A percentile compares a stretch with the other conserved stretches of the same genome.
These are phyloP conservation scores for Diaporthe caulivora DNA, from an alignment of 2,329 filamentous ascomycete genomes.

Conservation along the genomic window DNA sequence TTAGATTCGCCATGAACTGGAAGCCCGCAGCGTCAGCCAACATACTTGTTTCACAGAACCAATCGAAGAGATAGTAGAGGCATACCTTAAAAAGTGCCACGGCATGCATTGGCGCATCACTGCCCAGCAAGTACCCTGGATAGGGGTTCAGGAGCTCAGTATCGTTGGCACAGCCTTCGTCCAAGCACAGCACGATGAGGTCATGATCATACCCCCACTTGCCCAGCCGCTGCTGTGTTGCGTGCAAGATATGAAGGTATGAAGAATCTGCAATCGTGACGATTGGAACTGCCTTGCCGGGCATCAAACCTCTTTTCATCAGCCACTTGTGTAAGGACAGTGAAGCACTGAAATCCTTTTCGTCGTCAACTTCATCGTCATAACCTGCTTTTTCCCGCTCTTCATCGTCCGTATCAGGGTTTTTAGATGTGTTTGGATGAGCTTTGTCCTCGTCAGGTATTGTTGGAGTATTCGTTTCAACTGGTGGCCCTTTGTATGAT, in stretches of 20 bases:
- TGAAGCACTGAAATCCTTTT: not conserved
- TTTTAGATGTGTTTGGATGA: not conserved
- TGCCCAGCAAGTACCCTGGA: not conserved
- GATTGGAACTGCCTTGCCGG: not conserved
- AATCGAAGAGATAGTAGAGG: not conserved
- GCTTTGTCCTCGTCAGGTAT: not conserved
- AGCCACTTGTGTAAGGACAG: not conserved
- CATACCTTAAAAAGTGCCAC: conserved; percentile 1
- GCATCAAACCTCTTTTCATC: not conserved
- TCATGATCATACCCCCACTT: conserved; percentile 1
- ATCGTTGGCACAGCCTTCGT: not conserved
- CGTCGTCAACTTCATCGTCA: not conserved
- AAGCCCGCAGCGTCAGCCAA: not conserved
- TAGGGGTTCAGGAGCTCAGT: not conserved
- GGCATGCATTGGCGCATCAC: not conserved
- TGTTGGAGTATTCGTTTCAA: not conserved
- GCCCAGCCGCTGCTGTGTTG: not conserved
- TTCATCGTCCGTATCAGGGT: not conserved
- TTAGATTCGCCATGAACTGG: not conserved
- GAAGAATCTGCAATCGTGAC: not conserved
- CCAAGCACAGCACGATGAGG: not conserved
- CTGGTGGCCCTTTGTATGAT: not conserved
- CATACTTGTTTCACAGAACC: not conserved
- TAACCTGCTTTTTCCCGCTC: not conserved
- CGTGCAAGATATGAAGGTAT: not conserved